A percentile compares a stretch with the other conserved stretches of the same genome.
Evolutionary conservation across 352 stramenopile species (phyloP).

Genomic region (Globisporangium alternatum): DNA sequence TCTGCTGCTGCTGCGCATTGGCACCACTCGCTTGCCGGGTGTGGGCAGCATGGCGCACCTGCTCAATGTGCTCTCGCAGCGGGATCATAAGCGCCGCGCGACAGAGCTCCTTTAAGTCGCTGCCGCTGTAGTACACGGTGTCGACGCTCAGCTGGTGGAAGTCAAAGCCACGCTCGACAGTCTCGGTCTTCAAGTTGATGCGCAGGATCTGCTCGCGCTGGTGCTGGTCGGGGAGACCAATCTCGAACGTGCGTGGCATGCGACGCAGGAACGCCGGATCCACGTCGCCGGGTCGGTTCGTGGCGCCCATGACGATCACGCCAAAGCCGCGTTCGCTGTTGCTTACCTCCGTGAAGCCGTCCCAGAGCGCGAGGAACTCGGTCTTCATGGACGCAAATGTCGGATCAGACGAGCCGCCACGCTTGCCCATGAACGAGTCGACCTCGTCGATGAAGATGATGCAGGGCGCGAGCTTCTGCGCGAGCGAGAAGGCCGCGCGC

Average conservation of each 20-base stretch:
- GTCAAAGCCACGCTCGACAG: conserved; percentile 67
- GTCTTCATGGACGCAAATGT: conserved; percentile 90
- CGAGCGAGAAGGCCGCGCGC: conserved; percentile 91
- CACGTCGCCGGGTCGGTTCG: conserved; percentile 91
- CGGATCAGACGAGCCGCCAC: conserved; percentile 66
- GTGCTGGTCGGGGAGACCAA: conserved; percentile 85
- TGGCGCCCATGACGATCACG: conserved; percentile 96
- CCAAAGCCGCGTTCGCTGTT: conserved; percentile 71
- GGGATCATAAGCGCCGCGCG: conserved; percentile 86
- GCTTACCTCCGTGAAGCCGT: conserved; percentile 91
- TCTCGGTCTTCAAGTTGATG: conserved; percentile 90
- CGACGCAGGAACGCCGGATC: conserved; percentile 94
- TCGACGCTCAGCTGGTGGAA: conserved; percentile 79
- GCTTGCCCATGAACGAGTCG: conserved; percentile 90
- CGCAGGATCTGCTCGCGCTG: conserved; percentile 93
- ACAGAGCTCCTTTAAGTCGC: conserved; percentile 92
- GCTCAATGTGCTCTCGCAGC: conserved; percentile 79
- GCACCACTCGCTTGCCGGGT: conserved; percentile 12
- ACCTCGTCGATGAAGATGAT: conserved; percentile 99
- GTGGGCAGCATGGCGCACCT: conserved; percentile 34
- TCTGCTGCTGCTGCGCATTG: conserved; percentile 24
- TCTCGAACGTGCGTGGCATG: conserved; percentile 95
- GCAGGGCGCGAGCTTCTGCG: conserved; percentile 92
- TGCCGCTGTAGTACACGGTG: conserved; percentile 94
- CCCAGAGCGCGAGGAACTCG: conserved; percentile 98